phyloP scores from a whole-genome alignment of 2,329 filamentous ascomycete species.

The Shiraia bambusicola region DNA sequence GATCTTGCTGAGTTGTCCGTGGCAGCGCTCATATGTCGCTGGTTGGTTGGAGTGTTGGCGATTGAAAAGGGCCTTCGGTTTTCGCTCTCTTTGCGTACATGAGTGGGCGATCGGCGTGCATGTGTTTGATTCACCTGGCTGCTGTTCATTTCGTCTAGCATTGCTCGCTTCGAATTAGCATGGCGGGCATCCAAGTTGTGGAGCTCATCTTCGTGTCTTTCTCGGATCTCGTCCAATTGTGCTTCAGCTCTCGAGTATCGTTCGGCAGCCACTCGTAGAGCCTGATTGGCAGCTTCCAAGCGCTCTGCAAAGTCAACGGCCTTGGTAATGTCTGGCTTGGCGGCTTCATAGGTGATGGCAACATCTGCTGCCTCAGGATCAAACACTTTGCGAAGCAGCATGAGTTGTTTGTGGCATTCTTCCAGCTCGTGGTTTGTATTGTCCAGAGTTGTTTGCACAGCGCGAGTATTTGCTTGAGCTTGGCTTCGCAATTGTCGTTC shows the following conservation, averaged over 20 bases:
- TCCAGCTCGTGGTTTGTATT: constrained; percentile 77
- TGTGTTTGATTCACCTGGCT: constrained; percentile 67
- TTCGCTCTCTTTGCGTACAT: constrained; percentile 62
- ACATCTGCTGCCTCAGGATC: constrained; percentile 71
- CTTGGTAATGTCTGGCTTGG: constrained; percentile 67
- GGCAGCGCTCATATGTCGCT: constrained; percentile 67
- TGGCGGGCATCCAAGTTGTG: constrained; percentile 64
- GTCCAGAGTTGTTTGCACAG: constrained; percentile 77
- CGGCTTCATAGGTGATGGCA: constrained; percentile 67
- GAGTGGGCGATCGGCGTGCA: constrained; percentile 67
- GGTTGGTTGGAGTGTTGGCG: constrained; percentile 71
- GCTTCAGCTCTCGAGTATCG: constrained; percentile 79
- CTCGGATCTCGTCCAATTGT: constrained; percentile 76
- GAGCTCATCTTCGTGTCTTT: constrained; percentile 70
- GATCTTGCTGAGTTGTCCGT: constrained; percentile 77
- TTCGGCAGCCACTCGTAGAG: constrained; percentile 78
- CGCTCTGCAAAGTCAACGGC: constrained; percentile 79
- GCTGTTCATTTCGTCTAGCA: constrained; percentile 83
- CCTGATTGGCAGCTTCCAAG: constrained; percentile 85
- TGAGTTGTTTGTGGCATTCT: constrained; percentile 76
- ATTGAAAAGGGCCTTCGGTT: constrained; percentile 68
- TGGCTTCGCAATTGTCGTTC: constrained; percentile 83
- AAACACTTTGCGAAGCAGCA: constrained; percentile 81
- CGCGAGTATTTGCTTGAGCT: constrained; percentile 80
- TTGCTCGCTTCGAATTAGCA: constrained; percentile 67